Percentiles rank a stretch among this genome's conserved stretches.
These are phyloP conservation scores for Erucastrum elatum DNA, from an alignment of 345 rosid species.

Conservation along the genomic window DNA sequence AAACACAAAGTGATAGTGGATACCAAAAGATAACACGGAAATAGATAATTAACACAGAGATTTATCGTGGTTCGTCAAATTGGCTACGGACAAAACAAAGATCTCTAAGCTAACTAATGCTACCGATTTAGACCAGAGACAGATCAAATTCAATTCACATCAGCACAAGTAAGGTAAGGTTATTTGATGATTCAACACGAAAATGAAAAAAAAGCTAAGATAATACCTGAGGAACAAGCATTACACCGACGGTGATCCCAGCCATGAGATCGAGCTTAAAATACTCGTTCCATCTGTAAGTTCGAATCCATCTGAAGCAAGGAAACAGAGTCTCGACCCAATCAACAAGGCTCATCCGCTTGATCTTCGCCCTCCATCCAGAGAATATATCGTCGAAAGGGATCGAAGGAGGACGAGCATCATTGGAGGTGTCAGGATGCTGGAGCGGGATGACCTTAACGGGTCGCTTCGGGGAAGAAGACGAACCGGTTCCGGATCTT, in stretches of 20 bases:
- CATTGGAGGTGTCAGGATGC: slow-evolving; percentile 57
- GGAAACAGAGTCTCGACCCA: slow-evolving; percentile 74
- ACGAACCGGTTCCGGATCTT: slow-evolving; percentile 39
- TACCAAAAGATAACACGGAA: no score
- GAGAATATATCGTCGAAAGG: slow-evolving; percentile 40
- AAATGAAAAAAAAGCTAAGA: neutral
- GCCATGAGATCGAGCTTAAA: slow-evolving; percentile 91
- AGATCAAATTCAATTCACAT: no score
- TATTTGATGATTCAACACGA: neutral
- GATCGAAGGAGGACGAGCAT: slow-evolving; percentile 36
- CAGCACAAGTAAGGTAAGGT: no score
- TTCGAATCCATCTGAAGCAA: slow-evolving; percentile 84
- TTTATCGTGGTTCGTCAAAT: no score
- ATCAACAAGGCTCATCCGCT: slow-evolving; percentile 53
- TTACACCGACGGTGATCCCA: slow-evolving; percentile 85
- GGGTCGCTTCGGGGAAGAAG: slow-evolving; percentile 46
- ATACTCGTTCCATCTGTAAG: slow-evolving; percentile 76
- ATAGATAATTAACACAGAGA: no score
- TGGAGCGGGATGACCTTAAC: slow-evolving; percentile 75
- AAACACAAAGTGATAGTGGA: no score
- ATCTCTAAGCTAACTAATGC: no score
- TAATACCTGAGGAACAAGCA: slow-evolving; percentile 97
- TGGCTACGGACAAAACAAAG: neutral
- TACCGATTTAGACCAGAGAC: no score
- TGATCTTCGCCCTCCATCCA: slow-evolving; percentile 48